Conservation (phyloP, 2,329 filamentous ascomycete species). For the Phoma sp. region DNA sequence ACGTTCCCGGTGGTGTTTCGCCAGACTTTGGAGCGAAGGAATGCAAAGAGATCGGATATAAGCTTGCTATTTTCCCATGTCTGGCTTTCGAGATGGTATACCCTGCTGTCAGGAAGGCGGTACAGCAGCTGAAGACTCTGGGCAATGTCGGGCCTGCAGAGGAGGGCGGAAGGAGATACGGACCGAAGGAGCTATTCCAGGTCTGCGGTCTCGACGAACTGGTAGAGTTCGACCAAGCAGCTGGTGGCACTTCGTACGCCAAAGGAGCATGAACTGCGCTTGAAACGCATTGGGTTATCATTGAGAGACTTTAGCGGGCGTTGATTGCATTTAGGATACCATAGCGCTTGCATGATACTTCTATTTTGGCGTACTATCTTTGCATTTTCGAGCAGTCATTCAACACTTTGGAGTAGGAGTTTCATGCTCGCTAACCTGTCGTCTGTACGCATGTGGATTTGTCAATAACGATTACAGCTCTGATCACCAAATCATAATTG, state of each 20-base stretch:
- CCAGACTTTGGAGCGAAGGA: constrained; percentile 62
- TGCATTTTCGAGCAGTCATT: background rate
- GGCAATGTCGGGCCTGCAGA: constrained; percentile 45
- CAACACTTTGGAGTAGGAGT: too few species aligned
- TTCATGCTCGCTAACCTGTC: background rate
- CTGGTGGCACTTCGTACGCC: constrained; percentile 50
- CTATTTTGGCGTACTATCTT: background rate
- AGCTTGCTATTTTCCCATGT: constrained; percentile 64
- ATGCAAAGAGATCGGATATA: constrained; percentile 64
- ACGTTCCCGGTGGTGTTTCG: constrained; percentile 64
- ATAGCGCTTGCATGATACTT: constrained; percentile 3
- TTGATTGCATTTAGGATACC: constrained; percentile 12
- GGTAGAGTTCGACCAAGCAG: constrained; percentile 59
- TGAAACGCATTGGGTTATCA: background rate
- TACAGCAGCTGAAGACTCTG: constrained; percentile 35
- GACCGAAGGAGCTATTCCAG: constrained; percentile 59
- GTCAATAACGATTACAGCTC: too few species aligned
- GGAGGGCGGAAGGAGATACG: constrained; percentile 53
- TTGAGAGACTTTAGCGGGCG: constrained; percentile 8
- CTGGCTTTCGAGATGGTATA: constrained; percentile 44
- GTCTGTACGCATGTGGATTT: background rate
- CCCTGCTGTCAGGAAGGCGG: constrained; percentile 40
- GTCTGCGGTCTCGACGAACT: constrained; percentile 61
- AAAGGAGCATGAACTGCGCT: constrained; percentile 4
- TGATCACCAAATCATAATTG: too few species aligned